These are phyloP conservation scores for Colletotrichum liriopes DNA, from an alignment of 2,329 filamentous ascomycete genomes.

Conservation along the genomic window DNA sequence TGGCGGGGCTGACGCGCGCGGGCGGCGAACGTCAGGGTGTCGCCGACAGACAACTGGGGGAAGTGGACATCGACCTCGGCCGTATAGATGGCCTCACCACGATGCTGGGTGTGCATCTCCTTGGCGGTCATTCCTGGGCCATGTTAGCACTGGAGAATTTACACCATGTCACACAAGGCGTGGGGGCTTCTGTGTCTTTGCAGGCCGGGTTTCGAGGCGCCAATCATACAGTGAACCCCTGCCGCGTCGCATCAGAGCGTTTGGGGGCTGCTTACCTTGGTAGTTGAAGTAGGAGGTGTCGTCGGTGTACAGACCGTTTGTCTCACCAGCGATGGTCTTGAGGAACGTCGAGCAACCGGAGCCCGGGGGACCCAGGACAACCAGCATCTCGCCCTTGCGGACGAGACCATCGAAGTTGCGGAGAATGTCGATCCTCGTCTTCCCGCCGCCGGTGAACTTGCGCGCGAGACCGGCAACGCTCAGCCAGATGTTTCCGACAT, in stretches of 20 bases:
- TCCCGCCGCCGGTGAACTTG: constrained; percentile 67
- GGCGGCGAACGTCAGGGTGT: constrained; percentile 85
- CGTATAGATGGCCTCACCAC: constrained; percentile 90
- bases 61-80: constrained; percentile 89
- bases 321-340: constrained; percentile 88
- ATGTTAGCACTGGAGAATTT: constrained; percentile 3
- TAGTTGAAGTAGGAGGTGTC: constrained; percentile 84
- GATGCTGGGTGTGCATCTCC: constrained; percentile 84
- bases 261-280: constrained; percentile 69
- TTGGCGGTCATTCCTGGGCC: constrained; percentile 73
- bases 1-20: constrained; percentile 76
- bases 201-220: background rate
- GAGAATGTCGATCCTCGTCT: constrained; percentile 77
- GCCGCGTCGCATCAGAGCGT: background rate
- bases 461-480: constrained; percentile 61
- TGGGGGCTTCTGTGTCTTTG: background rate
- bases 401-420: constrained; percentile 78
- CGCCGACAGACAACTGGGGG: constrained; percentile 81
- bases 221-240: background rate
- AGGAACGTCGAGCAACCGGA: constrained; percentile 88
- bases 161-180: constrained; percentile 9
- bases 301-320: constrained; percentile 83
- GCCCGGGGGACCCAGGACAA: constrained; percentile 80
- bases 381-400: constrained; percentile 80
- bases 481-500: constrained; percentile 74